A percentile compares a stretch with the other conserved stretches of the same genome.
phyloP scores from a whole-genome alignment of 1,284 basidiomycete species.

The Exsudoporus floridanus region DNA sequence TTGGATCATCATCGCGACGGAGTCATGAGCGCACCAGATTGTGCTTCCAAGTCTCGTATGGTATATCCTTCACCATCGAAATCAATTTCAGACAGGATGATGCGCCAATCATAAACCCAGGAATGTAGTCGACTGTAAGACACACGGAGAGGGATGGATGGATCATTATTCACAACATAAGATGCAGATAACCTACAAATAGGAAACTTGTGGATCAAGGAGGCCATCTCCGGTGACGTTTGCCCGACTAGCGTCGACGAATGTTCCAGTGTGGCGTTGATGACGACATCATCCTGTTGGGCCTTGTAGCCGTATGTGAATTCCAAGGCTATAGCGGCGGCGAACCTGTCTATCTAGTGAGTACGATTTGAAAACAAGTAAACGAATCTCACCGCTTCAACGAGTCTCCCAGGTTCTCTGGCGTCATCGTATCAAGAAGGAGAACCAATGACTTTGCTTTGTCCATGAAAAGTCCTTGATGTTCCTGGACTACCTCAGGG shows the following conservation, averaged over 20 bases:
- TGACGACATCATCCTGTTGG: neutral
- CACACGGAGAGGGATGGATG: neutral
- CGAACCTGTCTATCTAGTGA: neutral
- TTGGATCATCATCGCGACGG: neutral
- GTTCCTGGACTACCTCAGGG: constrained; percentile 1
- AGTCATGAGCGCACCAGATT: neutral
- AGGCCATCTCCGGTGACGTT: constrained; percentile 4
- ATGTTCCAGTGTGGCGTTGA: neutral
- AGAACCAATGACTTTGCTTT: neutral
- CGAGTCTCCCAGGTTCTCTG: neutral
- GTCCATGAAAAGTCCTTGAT: neutral
- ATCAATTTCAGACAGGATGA: neutral
- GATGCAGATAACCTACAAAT: neutral
- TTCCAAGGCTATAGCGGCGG: constrained; percentile 1
- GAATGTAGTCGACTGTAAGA: constrained; percentile 3
- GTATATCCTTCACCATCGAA: neutral
- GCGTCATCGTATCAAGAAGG: neutral
- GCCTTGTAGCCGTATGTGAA: constrained; percentile 5
- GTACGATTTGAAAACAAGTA: neutral
- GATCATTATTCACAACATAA: neutral
- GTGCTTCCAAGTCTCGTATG: neutral
- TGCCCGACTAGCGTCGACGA: neutral
- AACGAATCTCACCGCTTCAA: constrained; percentile 1
- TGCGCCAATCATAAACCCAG: neutral
- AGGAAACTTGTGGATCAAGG: constrained; percentile 1